Evolutionary conservation across 345 rosid genomes (phyloP).

Genomic region (Rhizophora mangle): DNA sequence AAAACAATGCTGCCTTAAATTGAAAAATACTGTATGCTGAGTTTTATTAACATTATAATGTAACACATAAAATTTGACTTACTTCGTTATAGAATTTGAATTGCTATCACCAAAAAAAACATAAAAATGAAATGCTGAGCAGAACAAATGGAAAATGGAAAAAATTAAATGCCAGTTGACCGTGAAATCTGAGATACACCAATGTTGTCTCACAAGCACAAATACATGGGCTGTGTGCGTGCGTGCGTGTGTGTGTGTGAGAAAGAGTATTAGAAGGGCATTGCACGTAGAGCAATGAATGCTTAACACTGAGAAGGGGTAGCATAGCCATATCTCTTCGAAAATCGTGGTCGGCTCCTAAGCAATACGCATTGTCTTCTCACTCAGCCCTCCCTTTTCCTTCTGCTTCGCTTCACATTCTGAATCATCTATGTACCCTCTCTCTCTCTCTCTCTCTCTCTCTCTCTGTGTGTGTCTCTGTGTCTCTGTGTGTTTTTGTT

Average conservation of each 20-base stretch:
- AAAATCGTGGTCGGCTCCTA: slow-evolving; percentile 16
- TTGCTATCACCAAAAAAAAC: not conserved
- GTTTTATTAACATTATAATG: too few species aligned
- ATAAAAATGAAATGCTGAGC: not conserved
- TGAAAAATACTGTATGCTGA: too few species aligned
- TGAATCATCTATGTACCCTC: not conserved
- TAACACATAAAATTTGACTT: too few species aligned
- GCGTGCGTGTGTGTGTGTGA: not conserved
- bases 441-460: slow-evolving; percentile 1
- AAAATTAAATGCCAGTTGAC: not conserved
- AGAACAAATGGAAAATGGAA: not conserved
- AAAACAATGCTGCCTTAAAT: too few species aligned
- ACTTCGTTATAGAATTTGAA: too few species aligned
- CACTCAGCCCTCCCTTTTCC: not conserved
- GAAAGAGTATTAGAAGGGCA: not conserved
- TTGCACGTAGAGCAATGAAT: not conserved
- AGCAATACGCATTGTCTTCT: slow-evolving; percentile 24
- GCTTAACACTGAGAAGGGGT: not conserved
- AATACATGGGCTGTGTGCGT: not conserved
- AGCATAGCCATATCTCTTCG: not conserved
- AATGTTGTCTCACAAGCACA: not conserved
- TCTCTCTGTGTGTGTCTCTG: too few species aligned
- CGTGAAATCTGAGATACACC: not conserved
- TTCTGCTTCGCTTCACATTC: not conserved
- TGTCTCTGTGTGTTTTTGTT: not conserved